Evolutionary conservation across 108 stramenopile species (phyloP), one percentile per base, ranked within the genome.

Genomic region (Cyclotella sp.): DNA sequence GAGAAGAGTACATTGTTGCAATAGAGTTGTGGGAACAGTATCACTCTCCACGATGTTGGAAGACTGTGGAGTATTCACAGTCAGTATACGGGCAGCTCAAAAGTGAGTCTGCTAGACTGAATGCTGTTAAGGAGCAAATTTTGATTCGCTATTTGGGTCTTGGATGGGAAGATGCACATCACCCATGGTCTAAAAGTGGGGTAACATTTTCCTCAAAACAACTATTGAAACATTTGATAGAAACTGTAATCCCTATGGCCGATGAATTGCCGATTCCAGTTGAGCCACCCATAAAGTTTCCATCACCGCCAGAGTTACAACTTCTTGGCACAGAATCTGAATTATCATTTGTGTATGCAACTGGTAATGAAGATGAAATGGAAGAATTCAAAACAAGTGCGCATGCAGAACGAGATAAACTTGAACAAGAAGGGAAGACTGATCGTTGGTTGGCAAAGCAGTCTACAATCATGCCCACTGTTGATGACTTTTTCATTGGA

Each of bases 121-220:
- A 44, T 45, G 44, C 64, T 14, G 64, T 65, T n/a, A 65, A 65
- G 26, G 44, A 65, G 24, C 64, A 65, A 26, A 65, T 65, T 22
- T 12, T 46, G 2, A 65, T 65, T 46, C 21, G 64, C 24, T 39
- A 39, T 22, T n/a, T 39, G n/a, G 64, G 64, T n/a, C 13, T 39
- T 24, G 34, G 27, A 22, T 8, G 64, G 16, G 13, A 65, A 13
- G 43, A 44, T n/a, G 64, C 64, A 8, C 30, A 39, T 11, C 64
- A 65, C 26, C 43, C n/a, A n/a, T 65, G 64, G 64, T 46, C 64
- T 21, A 9, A 27, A 22, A 26, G 22, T 46, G 43, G 43, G 9
- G 21, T 26, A 22, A 11, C 43, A 44, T 65, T 46, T 45, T 27
- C 64, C 7, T 43, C 64, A 44, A 15, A 65, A 4, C 21, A 65